Evolutionary conservation across 139 green algal species (phyloP), one percentile per base, ranked within the genome.

Genomic region (Spirogloea muscicola): DNA sequence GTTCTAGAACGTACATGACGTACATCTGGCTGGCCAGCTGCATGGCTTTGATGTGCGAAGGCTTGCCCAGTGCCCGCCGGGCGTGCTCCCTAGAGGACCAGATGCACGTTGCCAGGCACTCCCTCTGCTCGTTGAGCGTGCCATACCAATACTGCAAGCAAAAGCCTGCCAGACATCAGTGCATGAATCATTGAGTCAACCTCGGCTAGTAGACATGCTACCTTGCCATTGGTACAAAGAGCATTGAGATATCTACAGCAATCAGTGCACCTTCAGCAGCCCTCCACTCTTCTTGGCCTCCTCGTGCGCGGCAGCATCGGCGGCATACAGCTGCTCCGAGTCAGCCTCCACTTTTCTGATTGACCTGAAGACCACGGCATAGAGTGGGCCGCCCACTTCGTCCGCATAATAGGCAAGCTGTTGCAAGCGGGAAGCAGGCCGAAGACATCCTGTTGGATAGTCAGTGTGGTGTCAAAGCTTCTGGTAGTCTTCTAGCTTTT

Each of bases 351-450:
- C 10, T 33, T 68, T 68, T 7, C 59, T 29, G 5, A 68, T 6
- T 29, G 59, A 68, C 34, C 59, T 41, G 59, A 68, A 68, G 9
- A 68, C 59, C 33, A 68, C 59, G 13, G 59, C 59, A 68, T 68
- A 68, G 25, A 68, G 59, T 5, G 27, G 27, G 5, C 27, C 7
- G n/a, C 27, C 27, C 16, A 51, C 27, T 57, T 57, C 13, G 43
- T 51, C 41, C 48, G n/a, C 33, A 64, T 21, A 55, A 21, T 31
- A 55, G 46, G 21, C 21, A 55, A 55, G 46, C 21, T 55, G n/a
- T 21, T 55, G n/a, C 21, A 55, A 55, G n/a, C n/a, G 46, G 21
- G 21, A 55, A 55, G 21, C 21, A 55, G 21, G n/a, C n/a, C n/a
- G 21, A 21, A 21, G n/a, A 55, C 46, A n/a, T 55, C 21, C n/a